Conservation (phyloP, 257 asterid species). For the Salvia rosmarinus region DNA sequence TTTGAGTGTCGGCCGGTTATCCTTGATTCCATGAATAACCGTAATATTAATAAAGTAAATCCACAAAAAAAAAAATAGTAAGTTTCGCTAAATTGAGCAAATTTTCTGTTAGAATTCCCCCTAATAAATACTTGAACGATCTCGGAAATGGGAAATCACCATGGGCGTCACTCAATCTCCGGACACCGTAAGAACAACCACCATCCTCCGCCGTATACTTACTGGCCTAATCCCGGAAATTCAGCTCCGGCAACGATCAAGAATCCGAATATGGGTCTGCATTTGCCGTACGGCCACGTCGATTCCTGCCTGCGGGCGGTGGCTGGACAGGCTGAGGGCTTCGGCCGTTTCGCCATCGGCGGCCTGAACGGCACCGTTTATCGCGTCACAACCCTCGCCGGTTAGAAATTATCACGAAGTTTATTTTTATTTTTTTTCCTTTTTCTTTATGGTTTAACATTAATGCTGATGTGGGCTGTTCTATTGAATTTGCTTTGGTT, state of each 20-base stretch:
- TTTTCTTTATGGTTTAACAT: neutral
- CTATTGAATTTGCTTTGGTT: too few species aligned
- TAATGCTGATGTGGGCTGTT: neutral
- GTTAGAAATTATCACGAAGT: constrained; percentile 33
- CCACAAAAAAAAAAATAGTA: neutral
- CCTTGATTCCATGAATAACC: too few species aligned
- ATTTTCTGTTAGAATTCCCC: constrained; percentile 16
- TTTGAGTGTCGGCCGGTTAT: too few species aligned
- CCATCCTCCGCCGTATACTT: constrained; percentile 25
- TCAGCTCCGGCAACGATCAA: constrained; percentile 29
- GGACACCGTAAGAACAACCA: constrained; percentile 35
- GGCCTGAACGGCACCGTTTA: constrained; percentile 72
- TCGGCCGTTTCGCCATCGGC: constrained; percentile 77
- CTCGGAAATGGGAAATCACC: constrained; percentile 43
- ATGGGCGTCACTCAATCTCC: constrained; percentile 36
- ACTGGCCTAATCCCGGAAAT: constrained; percentile 26
- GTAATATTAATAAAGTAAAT: too few species aligned
- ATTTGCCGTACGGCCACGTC: constrained; percentile 69
- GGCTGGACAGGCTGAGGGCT: constrained; percentile 90
- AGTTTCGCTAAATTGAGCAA: neutral
- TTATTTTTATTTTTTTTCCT: neutral
- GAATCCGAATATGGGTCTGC: constrained; percentile 43
- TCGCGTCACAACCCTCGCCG: constrained; percentile 69
- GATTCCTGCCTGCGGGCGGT: constrained; percentile 68
- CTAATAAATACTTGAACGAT: neutral